A percentile compares a stretch with the other conserved stretches of the same genome.
Evolutionary conservation across 768 basidiomycete genomes (phyloP).

Genomic region (Tulasnella sp.): DNA sequence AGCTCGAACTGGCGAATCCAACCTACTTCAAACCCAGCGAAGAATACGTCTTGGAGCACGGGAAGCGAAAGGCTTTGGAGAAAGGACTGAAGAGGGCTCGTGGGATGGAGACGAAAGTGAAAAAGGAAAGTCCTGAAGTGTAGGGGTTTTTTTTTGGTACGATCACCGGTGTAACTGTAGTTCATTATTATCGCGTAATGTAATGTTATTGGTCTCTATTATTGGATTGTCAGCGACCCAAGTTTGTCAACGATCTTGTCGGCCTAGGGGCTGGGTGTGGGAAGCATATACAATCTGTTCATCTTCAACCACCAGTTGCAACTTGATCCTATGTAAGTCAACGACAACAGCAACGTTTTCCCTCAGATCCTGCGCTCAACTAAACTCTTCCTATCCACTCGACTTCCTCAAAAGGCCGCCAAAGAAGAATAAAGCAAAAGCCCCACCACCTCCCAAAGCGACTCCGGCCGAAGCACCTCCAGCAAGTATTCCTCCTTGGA

Average conservation of each 20-base stretch:
- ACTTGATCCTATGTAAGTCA: not conserved
- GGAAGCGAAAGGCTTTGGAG: not conserved
- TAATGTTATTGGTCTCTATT: not conserved
- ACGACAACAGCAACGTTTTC: not conserved
- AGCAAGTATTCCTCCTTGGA: not conserved
- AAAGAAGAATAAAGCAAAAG: not conserved
- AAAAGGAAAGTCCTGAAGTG: not conserved
- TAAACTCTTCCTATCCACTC: not conserved
- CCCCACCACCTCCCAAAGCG: not conserved
- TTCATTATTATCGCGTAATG: not conserved
- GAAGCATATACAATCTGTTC: not conserved
- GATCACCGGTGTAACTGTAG: not conserved
- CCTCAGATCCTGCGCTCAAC: not conserved
- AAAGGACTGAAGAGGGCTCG: not conserved
- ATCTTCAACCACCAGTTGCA: not conserved
- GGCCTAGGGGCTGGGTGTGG: not conserved
- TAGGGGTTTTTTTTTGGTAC: not conserved
- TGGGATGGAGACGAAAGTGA: not conserved
- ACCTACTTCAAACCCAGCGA: not conserved
- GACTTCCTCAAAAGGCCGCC: not conserved
- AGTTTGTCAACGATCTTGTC: not conserved
- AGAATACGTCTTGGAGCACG: not conserved
- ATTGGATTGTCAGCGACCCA: not conserved
- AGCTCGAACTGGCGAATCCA: not conserved
- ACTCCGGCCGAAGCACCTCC: conserved; percentile 5